Base-by-base conservation (phyloP, 2,329 filamentous ascomycete genomes). In the Pseudocercospora macadamiae region DNA sequence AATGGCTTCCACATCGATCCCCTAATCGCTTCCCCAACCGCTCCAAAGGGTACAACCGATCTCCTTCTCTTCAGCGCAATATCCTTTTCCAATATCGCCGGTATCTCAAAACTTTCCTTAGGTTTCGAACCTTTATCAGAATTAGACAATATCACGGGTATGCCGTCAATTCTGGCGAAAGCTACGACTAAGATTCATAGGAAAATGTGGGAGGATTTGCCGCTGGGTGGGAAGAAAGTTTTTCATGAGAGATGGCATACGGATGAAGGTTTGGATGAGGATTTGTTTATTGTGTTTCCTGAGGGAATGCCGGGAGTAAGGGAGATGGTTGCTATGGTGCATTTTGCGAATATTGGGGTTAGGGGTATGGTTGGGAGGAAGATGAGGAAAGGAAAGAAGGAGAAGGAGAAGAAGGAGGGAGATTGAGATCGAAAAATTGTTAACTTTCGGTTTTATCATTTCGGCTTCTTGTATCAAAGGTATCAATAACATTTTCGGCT, bases 271-370 rank as follows among this genome's bases (percentile, higher is more conserved):
- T 39, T 53, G 19, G 55, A 58, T 30, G 23, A 37, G 51, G 55
- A 39, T 10, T 26, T 58, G 30, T 36, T 45, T 34, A 58, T 58
- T 32, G n/a, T 57, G n/a, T 42, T 52, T 26, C 18, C 30, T n/a
- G n/a, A n/a, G 6, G 12, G 51, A 12, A n/a, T n/a, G 47, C 47
- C 47, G 25, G 37, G 48, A 2, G 7, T 52, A 10, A 57, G 36
- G 25, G 21, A 51, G 14, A 32, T 52, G 34, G 8, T 57, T 28
- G 54, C 54, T n/a, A 57, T 44, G 54, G 28, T 47, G 34, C 55
- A 57, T 52, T 52, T 52, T 45, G 55, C 55, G 12, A 52, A 52
- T 34, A 47, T 57, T 30, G 34, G 54, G 10, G 9, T 56, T 6
- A 26, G 44, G 21, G 30, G 7, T 18, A 32, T 56, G 12, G 18